These are phyloP conservation scores for Microthlaspi erraticum DNA, from an alignment of 345 rosid species.

Conservation along the genomic window DNA sequence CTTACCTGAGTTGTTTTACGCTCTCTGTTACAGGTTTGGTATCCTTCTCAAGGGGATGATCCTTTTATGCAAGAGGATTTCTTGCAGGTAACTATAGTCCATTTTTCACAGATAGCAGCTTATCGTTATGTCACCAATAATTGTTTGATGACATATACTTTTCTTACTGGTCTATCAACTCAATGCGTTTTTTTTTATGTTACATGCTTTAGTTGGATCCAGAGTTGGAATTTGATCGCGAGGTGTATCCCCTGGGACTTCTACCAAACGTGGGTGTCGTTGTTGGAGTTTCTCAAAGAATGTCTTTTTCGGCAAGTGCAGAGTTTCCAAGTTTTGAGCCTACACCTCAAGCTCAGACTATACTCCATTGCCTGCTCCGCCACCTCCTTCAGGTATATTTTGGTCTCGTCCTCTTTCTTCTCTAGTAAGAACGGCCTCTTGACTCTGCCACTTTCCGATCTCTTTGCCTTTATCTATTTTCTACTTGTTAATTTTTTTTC, in stretches of 20 bases:
- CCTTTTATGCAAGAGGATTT: constrained; percentile 95
- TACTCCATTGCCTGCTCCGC: constrained; percentile 93
- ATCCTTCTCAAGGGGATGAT: constrained; percentile 91
- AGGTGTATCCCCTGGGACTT: constrained; percentile 95
- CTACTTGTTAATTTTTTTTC: background rate
- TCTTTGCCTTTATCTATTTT: constrained; percentile 14
- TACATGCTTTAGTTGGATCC: constrained; percentile 81
- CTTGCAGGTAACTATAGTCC: constrained; percentile 66
- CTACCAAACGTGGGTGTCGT: constrained; percentile 96
- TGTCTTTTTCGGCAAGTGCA: constrained; percentile 96
- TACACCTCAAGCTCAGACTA: constrained; percentile 97
- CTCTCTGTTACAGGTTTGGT: constrained; percentile 87
- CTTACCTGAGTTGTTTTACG: constrained; percentile 54
- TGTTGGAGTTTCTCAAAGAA: constrained; percentile 94
- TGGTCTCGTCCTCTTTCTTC: constrained; percentile 24
- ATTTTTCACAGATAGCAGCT: constrained; percentile 8
- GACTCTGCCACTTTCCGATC: constrained; percentile 4
- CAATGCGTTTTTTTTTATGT: background rate
- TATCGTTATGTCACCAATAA: constrained; percentile 15
- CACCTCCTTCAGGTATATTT: constrained; percentile 95
- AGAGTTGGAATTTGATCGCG: constrained; percentile 96
- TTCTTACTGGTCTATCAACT: constrained; percentile 13
- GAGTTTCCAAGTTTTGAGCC: constrained; percentile 99
- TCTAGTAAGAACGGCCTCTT: constrained; percentile 14
- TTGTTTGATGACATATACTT: background rate